phyloP scores from a whole-genome alignment of 441 rosid genomes.

The Biscutella laevigata region DNA sequence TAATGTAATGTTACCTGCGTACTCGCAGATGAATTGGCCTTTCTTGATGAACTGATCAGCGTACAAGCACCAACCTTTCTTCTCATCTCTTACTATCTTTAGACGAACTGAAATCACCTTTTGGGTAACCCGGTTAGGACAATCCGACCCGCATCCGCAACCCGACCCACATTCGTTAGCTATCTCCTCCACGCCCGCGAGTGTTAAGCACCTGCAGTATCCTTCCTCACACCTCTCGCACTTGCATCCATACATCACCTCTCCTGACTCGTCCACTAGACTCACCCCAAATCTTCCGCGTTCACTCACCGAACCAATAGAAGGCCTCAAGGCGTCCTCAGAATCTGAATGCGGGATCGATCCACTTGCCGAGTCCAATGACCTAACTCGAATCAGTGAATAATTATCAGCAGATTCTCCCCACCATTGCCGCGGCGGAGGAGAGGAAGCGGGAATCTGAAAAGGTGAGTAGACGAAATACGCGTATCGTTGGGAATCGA shows the following conservation, averaged over 20 bases:
- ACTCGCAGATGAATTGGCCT: constrained; percentile 76
- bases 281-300: constrained; percentile 12
- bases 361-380: too few species aligned
- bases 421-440: constrained; percentile 48
- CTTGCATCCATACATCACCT: constrained; percentile 32
- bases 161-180: constrained; percentile 54
- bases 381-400: too few species aligned
- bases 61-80: constrained; percentile 74
- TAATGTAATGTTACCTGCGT: constrained; percentile 46
- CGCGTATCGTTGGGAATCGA: constrained; percentile 38
- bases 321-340: background rate
- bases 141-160: constrained; percentile 50
- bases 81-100: constrained; percentile 49
- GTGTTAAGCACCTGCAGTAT: constrained; percentile 27
- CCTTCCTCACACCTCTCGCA: constrained; percentile 49
- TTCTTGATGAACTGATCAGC: constrained; percentile 48
- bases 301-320: background rate
- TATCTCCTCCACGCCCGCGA: constrained; percentile 33
- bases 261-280: constrained; percentile 24
- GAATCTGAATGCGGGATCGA: too few species aligned
- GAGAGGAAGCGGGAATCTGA: constrained; percentile 37
- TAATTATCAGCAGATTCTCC: constrained; percentile 19
- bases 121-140: constrained; percentile 51
- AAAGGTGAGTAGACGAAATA: constrained; percentile 58
- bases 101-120: constrained; percentile 46